Conservation (phyloP, 352 stramenopile species). For the Pythium plurisporium region DNA sequence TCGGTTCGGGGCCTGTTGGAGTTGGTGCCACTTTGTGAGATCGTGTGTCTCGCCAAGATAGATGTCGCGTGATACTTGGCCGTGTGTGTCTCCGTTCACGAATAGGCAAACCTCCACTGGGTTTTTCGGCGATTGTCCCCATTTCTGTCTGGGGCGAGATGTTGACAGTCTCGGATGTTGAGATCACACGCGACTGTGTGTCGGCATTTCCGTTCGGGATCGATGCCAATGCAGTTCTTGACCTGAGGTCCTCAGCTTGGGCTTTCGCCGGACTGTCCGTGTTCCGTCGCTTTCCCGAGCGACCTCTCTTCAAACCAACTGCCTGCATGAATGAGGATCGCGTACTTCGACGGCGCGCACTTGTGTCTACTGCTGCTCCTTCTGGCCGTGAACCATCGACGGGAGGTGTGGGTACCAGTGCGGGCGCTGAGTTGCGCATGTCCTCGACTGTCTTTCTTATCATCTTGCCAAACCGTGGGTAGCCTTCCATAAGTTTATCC, state of each 20-base stretch:
- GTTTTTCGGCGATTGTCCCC: too few species aligned
- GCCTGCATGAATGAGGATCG: neutral
- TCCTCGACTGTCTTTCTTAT: conserved; percentile 45
- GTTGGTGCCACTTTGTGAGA: conserved; percentile 4
- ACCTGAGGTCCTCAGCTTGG: too few species aligned
- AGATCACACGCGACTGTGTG: too few species aligned
- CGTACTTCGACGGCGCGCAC: neutral
- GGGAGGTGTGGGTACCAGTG: neutral
- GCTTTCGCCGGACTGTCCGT: neutral
- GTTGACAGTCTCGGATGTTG: neutral
- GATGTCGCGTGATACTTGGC: conserved; percentile 1
- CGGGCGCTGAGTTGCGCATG: conserved; percentile 28
- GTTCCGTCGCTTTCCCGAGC: neutral
- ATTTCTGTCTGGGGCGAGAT: neutral
- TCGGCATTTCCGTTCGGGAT: too few species aligned
- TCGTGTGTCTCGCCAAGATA: conserved; percentile 3
- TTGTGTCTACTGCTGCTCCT: conserved; percentile 7
- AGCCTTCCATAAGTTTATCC: conserved; percentile 49
- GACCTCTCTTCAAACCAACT: neutral
- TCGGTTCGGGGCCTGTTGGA: neutral
- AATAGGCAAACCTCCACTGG: neutral
- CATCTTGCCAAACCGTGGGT: conserved; percentile 35
- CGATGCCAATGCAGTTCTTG: too few species aligned
- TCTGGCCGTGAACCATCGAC: conserved; percentile 30
- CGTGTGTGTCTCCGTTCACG: neutral